Base-by-base conservation (phyloP, 73 alveolate species). In the Tetrahymena thermophila region DNA sequence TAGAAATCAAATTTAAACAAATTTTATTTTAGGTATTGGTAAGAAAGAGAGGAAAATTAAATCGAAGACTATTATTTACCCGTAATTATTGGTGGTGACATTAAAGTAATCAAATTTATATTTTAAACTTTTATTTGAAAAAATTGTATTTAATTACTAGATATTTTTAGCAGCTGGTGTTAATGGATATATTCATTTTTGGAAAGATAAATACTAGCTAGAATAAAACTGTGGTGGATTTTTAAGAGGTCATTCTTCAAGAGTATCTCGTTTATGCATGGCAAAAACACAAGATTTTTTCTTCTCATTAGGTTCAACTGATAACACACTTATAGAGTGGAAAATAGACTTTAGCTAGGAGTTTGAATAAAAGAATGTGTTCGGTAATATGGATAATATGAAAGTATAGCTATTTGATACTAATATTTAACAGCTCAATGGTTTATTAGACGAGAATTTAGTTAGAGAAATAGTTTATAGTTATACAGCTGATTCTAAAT, bases 141-240 rank as follows among this genome's bases (percentile, higher is more conserved):
- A 1, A 6, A 28, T 13, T 71, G 4, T 2, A 25, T 25, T 5
- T 0, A 71, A 23, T 9, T 8, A 28, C 0, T 25, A 95, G 94
- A 95, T 95, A 40, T 95, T 97, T 84, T 97, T 98, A n/a, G 97
- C 98, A 58, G 97, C 98, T 10, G 99, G 99, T 56, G 98, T 97
- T 38, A 96, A 97, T 43, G 99, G 98, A 0, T 96, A 97, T 94
- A 93, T 98, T 40, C 96, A 96, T 71, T 85, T 98, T 44, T 98
- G 97, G 98, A 95, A 96, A 96, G 96, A 96, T 94, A 94, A 96
- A 34, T 97, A 97, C 16, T 85, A 94, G 19, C 95, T 98, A 31
- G 97, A 96, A 94, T 96, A 96, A 10, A 98, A 98, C 93, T 96
- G 97, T 38, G 98, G 99, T 14, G 94, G 94, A 9, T 95, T 94